Evolutionary conservation across 345 rosid species (phyloP).

Genomic region (Populus nigra): DNA sequence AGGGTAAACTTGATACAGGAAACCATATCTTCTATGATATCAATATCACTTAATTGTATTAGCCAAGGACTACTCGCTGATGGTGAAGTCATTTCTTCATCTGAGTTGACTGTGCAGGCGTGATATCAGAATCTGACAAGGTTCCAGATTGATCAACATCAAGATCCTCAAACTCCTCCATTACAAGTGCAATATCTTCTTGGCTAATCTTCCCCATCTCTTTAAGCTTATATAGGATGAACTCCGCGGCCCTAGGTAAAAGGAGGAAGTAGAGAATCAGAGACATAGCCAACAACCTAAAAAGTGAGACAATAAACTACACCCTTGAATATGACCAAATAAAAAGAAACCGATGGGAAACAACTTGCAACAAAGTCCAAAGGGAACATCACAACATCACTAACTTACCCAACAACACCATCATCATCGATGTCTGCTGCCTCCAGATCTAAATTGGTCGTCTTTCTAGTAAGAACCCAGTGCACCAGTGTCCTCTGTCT

Average conservation of each 20-base stretch:
- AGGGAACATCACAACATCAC: neutral
- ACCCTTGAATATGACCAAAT: neutral
- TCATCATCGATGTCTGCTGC: constrained; percentile 81
- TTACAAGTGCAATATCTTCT: constrained; percentile 52
- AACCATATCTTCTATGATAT: neutral
- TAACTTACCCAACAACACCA: constrained; percentile 66
- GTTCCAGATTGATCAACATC: constrained; percentile 63
- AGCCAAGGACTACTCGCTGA: neutral
- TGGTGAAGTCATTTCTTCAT: constrained; percentile 16
- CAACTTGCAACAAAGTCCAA: neutral
- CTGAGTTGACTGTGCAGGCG: constrained; percentile 33
- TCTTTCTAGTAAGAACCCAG: constrained; percentile 67
- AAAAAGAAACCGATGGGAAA: neutral
- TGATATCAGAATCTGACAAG: constrained; percentile 35
- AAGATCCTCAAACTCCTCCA: constrained; percentile 73
- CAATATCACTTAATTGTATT: neutral
- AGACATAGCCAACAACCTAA: neutral
- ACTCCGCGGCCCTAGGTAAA: constrained; percentile 57
- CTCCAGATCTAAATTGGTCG: constrained; percentile 65
- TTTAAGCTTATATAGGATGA: constrained; percentile 66
- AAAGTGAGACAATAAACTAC: neutral
- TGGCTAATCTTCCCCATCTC: constrained; percentile 86
- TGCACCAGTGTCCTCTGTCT: constrained; percentile 56
- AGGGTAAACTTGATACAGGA: neutral
- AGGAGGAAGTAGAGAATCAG: neutral